phyloP scores from a whole-genome alignment of 805 yeast genomes.

The Metschnikowia lunata region DNA sequence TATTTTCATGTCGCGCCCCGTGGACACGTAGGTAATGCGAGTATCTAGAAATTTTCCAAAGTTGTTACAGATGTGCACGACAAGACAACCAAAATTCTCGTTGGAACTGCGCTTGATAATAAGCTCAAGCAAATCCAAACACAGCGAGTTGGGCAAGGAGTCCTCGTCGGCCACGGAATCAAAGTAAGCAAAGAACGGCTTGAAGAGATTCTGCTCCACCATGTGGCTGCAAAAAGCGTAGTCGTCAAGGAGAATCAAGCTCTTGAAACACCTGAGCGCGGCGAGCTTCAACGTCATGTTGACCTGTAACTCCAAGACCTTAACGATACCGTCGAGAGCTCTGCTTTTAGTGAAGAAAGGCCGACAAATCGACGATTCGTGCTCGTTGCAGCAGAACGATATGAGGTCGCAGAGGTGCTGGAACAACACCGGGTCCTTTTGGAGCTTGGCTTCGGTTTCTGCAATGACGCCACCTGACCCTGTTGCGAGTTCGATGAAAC shows the following conservation, averaged over 20 bases:
- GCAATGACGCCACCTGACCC: background rate
- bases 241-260: constrained; percentile 59
- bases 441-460: constrained; percentile 7
- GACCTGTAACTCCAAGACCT: constrained; percentile 40
- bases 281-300: constrained; percentile 57
- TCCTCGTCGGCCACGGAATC: constrained; percentile 45
- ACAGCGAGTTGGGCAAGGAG: constrained; percentile 69
- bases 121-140: constrained; percentile 62
- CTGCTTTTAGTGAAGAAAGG: constrained; percentile 60
- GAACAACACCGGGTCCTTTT: constrained; percentile 39
- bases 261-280: constrained; percentile 65
- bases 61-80: constrained; percentile 27
- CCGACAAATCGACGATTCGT: constrained; percentile 53
- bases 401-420: constrained; percentile 68
- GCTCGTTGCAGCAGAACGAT: constrained; percentile 62
- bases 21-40: constrained; percentile 23
- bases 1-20: constrained; percentile 19
- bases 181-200: constrained; percentile 46
- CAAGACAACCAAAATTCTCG: constrained; percentile 27
- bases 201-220: constrained; percentile 50
- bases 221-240: constrained; percentile 54
- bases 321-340: constrained; percentile 52
- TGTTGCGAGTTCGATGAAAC: constrained; percentile 37
- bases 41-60: constrained; percentile 25
- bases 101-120: constrained; percentile 23